Evolutionary conservation across 2,329 filamentous ascomycete genomes (phyloP).

Genomic region (Sporothrix euskadiensis): DNA sequence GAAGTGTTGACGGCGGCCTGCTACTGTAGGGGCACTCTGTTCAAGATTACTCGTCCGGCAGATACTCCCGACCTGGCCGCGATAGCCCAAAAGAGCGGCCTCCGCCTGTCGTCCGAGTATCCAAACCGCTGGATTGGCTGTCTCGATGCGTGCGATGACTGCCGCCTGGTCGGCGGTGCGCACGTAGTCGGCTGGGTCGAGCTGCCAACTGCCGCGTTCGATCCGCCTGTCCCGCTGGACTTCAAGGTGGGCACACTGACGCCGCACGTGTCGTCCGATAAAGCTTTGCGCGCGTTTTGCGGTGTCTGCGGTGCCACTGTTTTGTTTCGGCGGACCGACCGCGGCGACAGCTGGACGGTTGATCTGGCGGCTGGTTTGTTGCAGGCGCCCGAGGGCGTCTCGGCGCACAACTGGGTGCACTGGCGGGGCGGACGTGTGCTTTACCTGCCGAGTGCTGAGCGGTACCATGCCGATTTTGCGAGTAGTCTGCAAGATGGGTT

Average conservation of each 20-base stretch:
- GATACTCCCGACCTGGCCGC: neutral
- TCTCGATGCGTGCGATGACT: conserved; percentile 4
- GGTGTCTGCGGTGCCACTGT: conserved; percentile 7
- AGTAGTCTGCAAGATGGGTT: neutral
- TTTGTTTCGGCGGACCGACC: neutral
- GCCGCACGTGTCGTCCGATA: neutral
- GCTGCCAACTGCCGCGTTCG: neutral
- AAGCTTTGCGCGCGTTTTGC: neutral
- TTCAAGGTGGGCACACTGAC: neutral
- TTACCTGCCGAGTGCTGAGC: neutral
- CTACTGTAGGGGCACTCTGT: neutral
- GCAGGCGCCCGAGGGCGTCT: neutral
- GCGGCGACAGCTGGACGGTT: neutral
- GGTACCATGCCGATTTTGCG: neutral
- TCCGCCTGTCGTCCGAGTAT: neutral
- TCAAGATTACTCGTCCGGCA: neutral
- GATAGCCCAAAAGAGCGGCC: neutral
- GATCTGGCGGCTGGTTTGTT: neutral
- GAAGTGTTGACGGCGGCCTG: neutral
- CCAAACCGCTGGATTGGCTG: conserved; percentile 5
- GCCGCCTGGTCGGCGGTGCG: neutral
- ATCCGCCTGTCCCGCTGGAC: neutral
- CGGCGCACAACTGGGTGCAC: neutral
- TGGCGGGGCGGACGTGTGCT: neutral
- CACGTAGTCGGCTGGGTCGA: conserved; percentile 10